Conservation (phyloP, 352 stramenopile species). For the Thalassiosira sp. region DNA sequence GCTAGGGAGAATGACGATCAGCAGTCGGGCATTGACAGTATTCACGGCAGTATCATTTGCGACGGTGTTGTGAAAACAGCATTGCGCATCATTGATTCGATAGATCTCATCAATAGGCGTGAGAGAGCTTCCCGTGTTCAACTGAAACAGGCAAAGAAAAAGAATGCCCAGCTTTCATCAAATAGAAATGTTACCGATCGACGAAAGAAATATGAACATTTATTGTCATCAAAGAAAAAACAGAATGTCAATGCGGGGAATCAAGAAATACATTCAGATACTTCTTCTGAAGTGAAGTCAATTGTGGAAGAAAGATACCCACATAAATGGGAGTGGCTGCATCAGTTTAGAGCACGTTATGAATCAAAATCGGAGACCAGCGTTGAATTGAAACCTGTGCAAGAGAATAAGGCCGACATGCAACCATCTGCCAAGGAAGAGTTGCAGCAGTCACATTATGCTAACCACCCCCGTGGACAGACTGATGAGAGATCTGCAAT, state of each 20-base stretch:
- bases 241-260: not conserved
- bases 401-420: no score
- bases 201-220: constrained; percentile 28
- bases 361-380: not conserved
- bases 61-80: constrained; percentile 27
- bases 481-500: not conserved
- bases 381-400: no score
- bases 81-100: constrained; percentile 37
- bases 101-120: constrained; percentile 20
- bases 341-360: constrained; percentile 5
- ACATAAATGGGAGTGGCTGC: constrained; percentile 27
- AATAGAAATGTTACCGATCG: constrained; percentile 11
- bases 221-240: constrained; percentile 4
- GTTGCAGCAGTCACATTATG: not conserved
- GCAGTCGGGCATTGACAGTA: not conserved
- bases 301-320: constrained; percentile 39
- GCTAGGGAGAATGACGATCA: not conserved
- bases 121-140: constrained; percentile 10
- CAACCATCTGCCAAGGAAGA: no score
- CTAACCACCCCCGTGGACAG: not conserved
- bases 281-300: constrained; percentile 6
- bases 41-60: not conserved
- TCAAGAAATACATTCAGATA: not conserved
- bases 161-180: not conserved
- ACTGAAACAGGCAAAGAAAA: constrained; percentile 10